Evolutionary conservation across 768 basidiomycete genomes (phyloP), one percentile per base, ranked within the genome.

Genomic region (Hericium coralloides): DNA sequence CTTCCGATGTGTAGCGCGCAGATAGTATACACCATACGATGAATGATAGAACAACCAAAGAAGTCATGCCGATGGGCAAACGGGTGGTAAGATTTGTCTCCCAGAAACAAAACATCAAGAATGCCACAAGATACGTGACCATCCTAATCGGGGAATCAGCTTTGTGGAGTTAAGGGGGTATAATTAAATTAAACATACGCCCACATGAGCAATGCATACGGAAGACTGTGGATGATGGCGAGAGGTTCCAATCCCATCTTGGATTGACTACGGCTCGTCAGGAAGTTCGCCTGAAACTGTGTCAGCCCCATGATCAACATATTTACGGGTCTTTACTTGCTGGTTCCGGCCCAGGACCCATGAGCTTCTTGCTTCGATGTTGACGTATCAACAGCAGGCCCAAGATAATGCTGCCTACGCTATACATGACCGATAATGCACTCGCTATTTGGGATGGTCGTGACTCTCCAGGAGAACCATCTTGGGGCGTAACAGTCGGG

Each of bases 191-290:
- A 26, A 26, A 75, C 81, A 66, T 63, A 82, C 82, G 75, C 76
- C 82, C 82, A 84, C 71, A 84, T 76, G 37, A 84, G 70, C 23
- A 83, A 67, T 1, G 79, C 78, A 57, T 79, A 79, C 0, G 83
- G 83, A 9, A 84, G 64, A 55, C 79, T 78, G 58, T 81, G 80
- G 53, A 80, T 63, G 25, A 84, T 69, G 14, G 80, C 79, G 9
- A 82, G 70, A 1, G 66, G 76, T 63, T 83, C 79, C 2, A 81
- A 66, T 2, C 82, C 81, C 17, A 73, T 70, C 0, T 53, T 62
- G 9, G 60, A 36, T 10, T 73, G 64, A 17, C 61, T 64, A 39
- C 66, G 60, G 4, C 56, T 59, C 10, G 55, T 23, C 6, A 73
- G 58, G 43, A 62, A 72, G 14, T 52, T 52, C 14, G 61, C 66